Conservation (phyloP, 495 filamentous ascomycete species). For the Patellaria atrata region DNA sequence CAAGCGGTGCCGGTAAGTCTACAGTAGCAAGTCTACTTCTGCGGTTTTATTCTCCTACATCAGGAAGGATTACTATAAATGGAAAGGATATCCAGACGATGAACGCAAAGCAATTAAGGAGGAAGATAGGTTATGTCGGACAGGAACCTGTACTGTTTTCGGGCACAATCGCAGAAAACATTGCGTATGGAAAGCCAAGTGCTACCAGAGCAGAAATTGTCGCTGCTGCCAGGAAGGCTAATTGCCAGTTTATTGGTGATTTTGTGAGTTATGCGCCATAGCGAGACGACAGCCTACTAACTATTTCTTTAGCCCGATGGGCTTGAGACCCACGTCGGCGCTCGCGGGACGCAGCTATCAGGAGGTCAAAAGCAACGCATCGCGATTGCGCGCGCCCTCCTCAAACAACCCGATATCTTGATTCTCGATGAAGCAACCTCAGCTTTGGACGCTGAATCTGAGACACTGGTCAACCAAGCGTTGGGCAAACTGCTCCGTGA, state of each 20-base stretch:
- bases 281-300: conserved; percentile 6
- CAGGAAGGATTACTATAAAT: conserved; percentile 68
- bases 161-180: conserved; percentile 91
- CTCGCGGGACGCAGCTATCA: conserved; percentile 83
- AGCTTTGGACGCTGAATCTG: conserved; percentile 91
- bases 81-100: conserved; percentile 70
- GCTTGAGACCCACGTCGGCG: conserved; percentile 83
- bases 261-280: conserved; percentile 41
- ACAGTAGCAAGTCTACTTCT: conserved; percentile 81
- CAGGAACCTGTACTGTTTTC: conserved; percentile 96
- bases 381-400: conserved; percentile 83
- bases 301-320: conserved; percentile 54
- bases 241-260: conserved; percentile 90
- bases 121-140: conserved; percentile 85
- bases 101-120: conserved; percentile 88
- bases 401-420: conserved; percentile 92
- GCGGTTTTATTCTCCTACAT: conserved; percentile 75
- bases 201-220: conserved; percentile 73
- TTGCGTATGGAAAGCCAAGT: conserved; percentile 74
- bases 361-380: conserved; percentile 97
- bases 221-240: conserved; percentile 79
- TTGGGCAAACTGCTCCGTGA: conserved; percentile 65
- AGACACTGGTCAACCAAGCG: conserved; percentile 87
- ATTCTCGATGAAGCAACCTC: conserved; percentile 72
- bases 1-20: conserved; percentile 86